Percentiles rank a stretch among this genome's conserved stretches.
These are phyloP conservation scores for Chaetomium olivaceum DNA, from an alignment of 2,329 filamentous ascomycete species.

Conservation along the genomic window DNA sequence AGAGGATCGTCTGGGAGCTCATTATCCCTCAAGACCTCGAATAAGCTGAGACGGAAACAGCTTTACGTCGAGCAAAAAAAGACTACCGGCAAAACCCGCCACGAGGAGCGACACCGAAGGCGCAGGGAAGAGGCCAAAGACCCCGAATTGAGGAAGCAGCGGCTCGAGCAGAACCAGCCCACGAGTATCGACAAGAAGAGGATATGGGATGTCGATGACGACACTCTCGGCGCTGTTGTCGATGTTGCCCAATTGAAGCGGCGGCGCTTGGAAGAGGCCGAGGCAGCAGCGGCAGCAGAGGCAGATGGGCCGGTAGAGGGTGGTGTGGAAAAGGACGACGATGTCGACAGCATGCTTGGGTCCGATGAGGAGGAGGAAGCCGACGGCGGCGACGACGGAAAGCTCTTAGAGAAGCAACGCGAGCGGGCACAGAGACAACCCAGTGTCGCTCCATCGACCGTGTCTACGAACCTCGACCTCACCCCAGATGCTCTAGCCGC, in stretches of 20 bases:
- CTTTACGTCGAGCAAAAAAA: slow-evolving; percentile 81
- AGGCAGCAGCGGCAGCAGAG: slow-evolving; percentile 47
- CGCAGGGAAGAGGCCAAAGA: slow-evolving; percentile 86
- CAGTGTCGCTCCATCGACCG: slow-evolving; percentile 59
- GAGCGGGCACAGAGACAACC: slow-evolving; percentile 50
- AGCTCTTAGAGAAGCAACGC: slow-evolving; percentile 45
- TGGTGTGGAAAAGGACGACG: slow-evolving; percentile 52
- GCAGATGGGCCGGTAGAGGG: slow-evolving; percentile 43
- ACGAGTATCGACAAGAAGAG: slow-evolving; percentile 83
- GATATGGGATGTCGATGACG: slow-evolving; percentile 74
- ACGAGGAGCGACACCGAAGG: slow-evolving; percentile 73
- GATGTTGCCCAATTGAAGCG: slow-evolving; percentile 62
- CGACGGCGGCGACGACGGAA: slow-evolving; percentile 40
- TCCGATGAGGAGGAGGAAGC: slow-evolving; percentile 53
- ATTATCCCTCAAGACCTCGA: slow-evolving; percentile 51
- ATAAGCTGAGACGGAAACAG: slow-evolving; percentile 78
- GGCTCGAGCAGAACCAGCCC: slow-evolving; percentile 77
- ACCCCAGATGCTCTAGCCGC: slow-evolving; percentile 60
- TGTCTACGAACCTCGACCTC: slow-evolving; percentile 64
- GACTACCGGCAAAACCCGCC: slow-evolving; percentile 68
- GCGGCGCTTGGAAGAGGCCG: slow-evolving; percentile 52
- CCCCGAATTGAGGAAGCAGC: slow-evolving; percentile 70
- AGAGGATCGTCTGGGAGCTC: slow-evolving; percentile 34
- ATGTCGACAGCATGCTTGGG: slow-evolving; percentile 79
- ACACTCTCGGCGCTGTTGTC: slow-evolving; percentile 56